These are phyloP conservation scores for Fraxinus quadrangulata DNA, from an alignment of 257 asterid species.

Conservation along the genomic window DNA sequence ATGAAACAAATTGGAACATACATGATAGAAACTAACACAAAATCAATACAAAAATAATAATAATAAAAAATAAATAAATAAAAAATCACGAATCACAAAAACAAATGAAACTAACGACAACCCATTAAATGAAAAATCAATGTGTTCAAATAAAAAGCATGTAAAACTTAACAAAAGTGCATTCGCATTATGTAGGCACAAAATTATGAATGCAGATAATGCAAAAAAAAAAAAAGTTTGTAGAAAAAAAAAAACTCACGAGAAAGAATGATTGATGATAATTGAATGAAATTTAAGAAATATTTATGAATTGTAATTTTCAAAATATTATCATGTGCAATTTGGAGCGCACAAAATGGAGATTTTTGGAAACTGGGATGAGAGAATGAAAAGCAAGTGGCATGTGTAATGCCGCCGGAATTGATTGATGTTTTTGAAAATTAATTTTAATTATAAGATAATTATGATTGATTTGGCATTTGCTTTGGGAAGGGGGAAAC, in stretches of 20 bases:
- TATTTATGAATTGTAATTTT: background rate
- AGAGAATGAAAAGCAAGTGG: slow-evolving; percentile 25
- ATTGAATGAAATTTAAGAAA: slow-evolving; percentile 19
- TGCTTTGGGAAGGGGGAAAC: too few relatives aligned
- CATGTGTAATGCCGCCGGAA: background rate
- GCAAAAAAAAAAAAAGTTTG: background rate
- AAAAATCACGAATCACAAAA: slow-evolving; percentile 4
- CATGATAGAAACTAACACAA: background rate
- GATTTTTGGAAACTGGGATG: slow-evolving; percentile 34
- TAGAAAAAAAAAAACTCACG: slow-evolving; percentile 23
- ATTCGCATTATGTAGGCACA: slow-evolving; percentile 27
- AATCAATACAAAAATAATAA: background rate
- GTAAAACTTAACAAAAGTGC: background rate
- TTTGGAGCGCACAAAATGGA: slow-evolving; percentile 38
- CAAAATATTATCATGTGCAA: slow-evolving; percentile 19
- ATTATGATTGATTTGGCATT: too few relatives aligned
- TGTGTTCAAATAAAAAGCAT: background rate
- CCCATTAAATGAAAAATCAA: background rate
- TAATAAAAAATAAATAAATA: too few relatives aligned
- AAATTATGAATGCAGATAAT: background rate
- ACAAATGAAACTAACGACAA: background rate
- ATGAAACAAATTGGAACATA: background rate
- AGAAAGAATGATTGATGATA: slow-evolving; percentile 8
- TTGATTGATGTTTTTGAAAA: too few relatives aligned
- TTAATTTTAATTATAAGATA: too few relatives aligned